Percentiles rank a stretch among this genome's conserved stretches.
Conservation (phyloP, 139 green algal species). For the Chlamydomonas schloesseri region DNA sequence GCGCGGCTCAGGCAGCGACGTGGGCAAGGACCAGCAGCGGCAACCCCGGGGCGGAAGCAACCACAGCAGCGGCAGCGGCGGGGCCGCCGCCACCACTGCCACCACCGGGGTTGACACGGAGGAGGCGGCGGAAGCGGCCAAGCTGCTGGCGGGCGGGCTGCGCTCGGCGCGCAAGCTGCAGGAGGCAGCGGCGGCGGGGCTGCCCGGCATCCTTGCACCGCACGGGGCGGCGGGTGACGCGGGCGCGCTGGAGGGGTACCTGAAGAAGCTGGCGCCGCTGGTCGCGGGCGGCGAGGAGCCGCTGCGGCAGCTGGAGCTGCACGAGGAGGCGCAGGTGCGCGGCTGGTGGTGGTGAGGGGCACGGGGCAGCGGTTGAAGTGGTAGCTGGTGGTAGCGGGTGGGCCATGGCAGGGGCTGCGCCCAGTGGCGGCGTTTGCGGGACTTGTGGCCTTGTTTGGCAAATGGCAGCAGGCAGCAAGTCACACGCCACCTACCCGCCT, state of each 20-base stretch:
- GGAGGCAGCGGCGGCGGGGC: background rate
- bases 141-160: slow-evolving; percentile 21
- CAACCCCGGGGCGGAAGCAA: too few species aligned
- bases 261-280: background rate
- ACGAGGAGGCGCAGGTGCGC: slow-evolving; percentile 28
- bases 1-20: too few species aligned
- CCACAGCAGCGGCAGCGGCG: background rate
- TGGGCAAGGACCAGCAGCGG: too few species aligned
- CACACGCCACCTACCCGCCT: too few species aligned
- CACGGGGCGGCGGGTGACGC: slow-evolving; percentile 13
- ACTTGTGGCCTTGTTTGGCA: too few species aligned
- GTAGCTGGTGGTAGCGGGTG: too few species aligned
- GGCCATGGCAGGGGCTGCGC: too few species aligned
- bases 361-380: background rate
- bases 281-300: slow-evolving; percentile 7
- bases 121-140: background rate
- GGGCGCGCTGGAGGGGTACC: background rate
- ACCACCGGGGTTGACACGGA: too few species aligned
- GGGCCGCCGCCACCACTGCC: background rate
- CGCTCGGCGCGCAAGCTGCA: background rate
- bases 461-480: too few species aligned
- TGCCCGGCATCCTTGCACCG: slow-evolving; percentile 13
- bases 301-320: slow-evolving; percentile 14
- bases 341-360: background rate
- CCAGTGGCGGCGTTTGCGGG: too few species aligned